phyloP scores from a whole-genome alignment of 2,329 filamentous ascomycete genomes.

The Podosphaera xanthii region DNA sequence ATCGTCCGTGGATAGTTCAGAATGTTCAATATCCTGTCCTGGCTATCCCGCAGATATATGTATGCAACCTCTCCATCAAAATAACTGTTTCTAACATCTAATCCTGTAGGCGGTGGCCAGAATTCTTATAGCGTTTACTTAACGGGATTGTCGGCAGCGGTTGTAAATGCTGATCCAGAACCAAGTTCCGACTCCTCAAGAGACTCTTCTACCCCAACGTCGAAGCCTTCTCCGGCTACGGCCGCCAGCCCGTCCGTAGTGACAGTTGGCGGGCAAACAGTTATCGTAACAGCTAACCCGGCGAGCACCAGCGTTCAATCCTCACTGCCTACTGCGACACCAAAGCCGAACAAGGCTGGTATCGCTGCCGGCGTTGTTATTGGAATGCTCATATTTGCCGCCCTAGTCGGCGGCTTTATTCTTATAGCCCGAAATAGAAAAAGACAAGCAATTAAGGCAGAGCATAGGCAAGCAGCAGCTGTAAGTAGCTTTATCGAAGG shows the following conservation, averaged over 20 bases:
- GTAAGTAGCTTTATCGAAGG: conserved; percentile 53
- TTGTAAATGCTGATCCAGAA: conserved; percentile 5
- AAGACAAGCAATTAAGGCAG: conserved; percentile 59
- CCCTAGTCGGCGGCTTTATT: conserved; percentile 42
- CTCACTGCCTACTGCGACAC: conserved; percentile 2
- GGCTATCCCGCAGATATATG: conserved; percentile 13
- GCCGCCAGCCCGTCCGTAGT: conserved; percentile 11
- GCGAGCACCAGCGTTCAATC: conserved; percentile 2
- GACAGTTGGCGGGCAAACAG: conserved; percentile 13
- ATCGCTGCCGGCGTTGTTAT: conserved; percentile 79
- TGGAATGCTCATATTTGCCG: conserved; percentile 48
- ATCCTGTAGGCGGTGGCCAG: conserved; percentile 11
- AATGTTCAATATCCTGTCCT: conserved; percentile 11
- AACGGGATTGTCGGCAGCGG: conserved; percentile 7
- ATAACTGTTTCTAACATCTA: conserved; percentile 5
- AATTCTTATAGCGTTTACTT: conserved; percentile 11
- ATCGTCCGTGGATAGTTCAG: conserved; percentile 6
- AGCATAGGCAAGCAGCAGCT: conserved; percentile 60
- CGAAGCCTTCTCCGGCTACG: conserved; percentile 6
- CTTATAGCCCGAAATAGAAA: conserved; percentile 55
- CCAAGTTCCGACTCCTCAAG: neutral
- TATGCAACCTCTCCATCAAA: conserved; percentile 4
- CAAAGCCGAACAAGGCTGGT: conserved; percentile 32
- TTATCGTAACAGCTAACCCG: conserved; percentile 12
- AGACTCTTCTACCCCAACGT: conserved; percentile 2